phyloP scores from a whole-genome alignment of 176 grass and related monocot species.

The Thalia dealbata region DNA sequence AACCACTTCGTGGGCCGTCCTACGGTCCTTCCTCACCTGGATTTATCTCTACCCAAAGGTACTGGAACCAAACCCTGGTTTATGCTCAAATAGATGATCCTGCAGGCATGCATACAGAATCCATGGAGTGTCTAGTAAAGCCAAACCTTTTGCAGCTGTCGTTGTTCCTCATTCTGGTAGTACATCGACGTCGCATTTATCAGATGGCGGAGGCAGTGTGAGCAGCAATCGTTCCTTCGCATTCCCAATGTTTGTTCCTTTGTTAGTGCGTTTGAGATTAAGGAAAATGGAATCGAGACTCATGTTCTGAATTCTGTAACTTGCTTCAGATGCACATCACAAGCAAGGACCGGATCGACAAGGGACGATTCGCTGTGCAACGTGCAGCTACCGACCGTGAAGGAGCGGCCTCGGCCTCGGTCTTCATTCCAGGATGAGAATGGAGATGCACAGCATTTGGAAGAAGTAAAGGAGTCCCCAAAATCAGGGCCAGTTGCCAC shows the following conservation, averaged over 20 bases:
- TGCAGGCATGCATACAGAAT: background rate
- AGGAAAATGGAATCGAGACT: too few relatives aligned
- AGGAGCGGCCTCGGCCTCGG: background rate
- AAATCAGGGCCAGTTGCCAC: background rate
- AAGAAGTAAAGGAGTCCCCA: background rate
- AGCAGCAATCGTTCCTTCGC: constrained; percentile 61
- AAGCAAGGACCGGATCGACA: background rate
- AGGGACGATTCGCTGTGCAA: background rate
- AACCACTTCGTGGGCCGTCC: constrained; percentile 33
- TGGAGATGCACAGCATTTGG: too few relatives aligned
- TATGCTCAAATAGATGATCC: background rate
- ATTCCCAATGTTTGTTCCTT: constrained; percentile 52
- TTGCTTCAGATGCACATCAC: constrained; percentile 14
- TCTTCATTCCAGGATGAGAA: too few relatives aligned
- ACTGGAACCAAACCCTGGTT: background rate
- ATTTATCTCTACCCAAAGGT: background rate
- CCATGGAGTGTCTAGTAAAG: constrained; percentile 14
- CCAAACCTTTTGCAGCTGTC: constrained; percentile 17
- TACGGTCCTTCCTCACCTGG: constrained; percentile 29
- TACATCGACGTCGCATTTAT: constrained; percentile 19
- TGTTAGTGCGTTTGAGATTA: background rate
- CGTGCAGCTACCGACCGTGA: constrained; percentile 10
- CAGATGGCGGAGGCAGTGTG: constrained; percentile 23
- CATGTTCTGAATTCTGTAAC: background rate
- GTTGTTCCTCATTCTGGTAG: constrained; percentile 26